Conservation (phyloP, 2,329 filamentous ascomycete genomes). For the Rhynchosporium graminicola region DNA sequence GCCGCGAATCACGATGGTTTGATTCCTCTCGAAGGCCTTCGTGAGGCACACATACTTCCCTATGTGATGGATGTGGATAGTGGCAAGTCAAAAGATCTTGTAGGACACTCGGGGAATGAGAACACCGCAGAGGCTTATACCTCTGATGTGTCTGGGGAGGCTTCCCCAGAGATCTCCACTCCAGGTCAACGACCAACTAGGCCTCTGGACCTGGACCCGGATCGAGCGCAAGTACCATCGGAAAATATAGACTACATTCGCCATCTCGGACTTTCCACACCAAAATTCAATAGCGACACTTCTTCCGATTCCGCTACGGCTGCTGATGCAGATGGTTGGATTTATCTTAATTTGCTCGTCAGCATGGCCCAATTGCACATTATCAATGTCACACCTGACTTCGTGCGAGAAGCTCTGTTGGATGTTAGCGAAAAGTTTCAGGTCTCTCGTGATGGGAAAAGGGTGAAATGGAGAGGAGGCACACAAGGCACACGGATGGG, state of each 20-base stretch:
- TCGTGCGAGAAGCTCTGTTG: slow-evolving; percentile 70
- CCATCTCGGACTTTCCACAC: slow-evolving; percentile 68
- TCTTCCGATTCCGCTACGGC: slow-evolving; percentile 56
- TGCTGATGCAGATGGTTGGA: slow-evolving; percentile 72
- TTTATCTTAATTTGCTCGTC: slow-evolving; percentile 77
- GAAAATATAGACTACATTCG: slow-evolving; percentile 82
- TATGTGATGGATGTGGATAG: slow-evolving; percentile 27
- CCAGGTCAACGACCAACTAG: slow-evolving; percentile 76
- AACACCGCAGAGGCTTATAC: neutral
- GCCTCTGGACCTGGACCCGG: slow-evolving; percentile 74
- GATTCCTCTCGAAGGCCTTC: slow-evolving; percentile 39
- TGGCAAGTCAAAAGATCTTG: slow-evolving; percentile 30
- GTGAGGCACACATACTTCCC: slow-evolving; percentile 45
- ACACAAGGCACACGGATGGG: slow-evolving; percentile 63
- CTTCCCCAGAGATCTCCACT: slow-evolving; percentile 35
- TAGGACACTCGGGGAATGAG: neutral
- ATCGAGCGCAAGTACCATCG: slow-evolving; percentile 70
- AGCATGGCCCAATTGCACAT: slow-evolving; percentile 85
- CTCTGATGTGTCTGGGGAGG: slow-evolving; percentile 23
- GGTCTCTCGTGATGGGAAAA: slow-evolving; percentile 73
- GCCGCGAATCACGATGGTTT: slow-evolving; percentile 30
- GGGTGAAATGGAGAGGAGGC: slow-evolving; percentile 78
- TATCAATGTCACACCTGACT: slow-evolving; percentile 76
- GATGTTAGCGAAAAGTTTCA: slow-evolving; percentile 76
- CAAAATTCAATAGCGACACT: slow-evolving; percentile 51